Conservation (phyloP, 805 yeast species). For the Saccharomycopsis sp. region DNA sequence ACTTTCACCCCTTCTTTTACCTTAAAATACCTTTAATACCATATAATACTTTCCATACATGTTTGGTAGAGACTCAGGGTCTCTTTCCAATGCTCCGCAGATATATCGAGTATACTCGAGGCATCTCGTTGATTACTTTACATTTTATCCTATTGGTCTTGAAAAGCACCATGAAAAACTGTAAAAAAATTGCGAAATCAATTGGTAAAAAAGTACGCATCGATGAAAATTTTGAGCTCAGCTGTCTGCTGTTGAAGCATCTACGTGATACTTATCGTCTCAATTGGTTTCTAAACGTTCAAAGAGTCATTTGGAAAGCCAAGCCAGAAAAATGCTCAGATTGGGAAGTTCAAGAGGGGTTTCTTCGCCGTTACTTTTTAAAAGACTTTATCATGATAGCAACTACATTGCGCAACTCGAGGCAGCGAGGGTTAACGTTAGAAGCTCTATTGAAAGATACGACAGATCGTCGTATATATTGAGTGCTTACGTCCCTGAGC, state of each 20-base stretch:
- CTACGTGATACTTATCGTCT: no score
- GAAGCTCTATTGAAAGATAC: constrained; percentile 31
- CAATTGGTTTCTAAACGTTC: no score
- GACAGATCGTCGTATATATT: constrained; percentile 63
- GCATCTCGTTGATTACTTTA: background rate
- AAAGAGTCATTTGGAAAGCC: no score
- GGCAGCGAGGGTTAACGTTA: constrained; percentile 15
- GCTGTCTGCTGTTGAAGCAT: no score
- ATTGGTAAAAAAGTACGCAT: no score
- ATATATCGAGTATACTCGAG: background rate
- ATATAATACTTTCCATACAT: no score
- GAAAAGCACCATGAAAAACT: background rate
- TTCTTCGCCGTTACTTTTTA: background rate
- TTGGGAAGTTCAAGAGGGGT: background rate
- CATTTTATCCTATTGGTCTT: background rate
- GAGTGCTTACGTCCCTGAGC: constrained; percentile 62
- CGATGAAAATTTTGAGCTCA: background rate
- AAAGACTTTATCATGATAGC: background rate
- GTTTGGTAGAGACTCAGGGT: no score
- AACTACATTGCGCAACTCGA: constrained; percentile 9
- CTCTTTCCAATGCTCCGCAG: no score
- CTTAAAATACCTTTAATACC: no score
- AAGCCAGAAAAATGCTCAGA: background rate
- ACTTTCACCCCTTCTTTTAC: no score
- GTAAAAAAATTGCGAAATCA: background rate